These are phyloP conservation scores for Lathyrus oleraceus DNA, from an alignment of 306 rosid species.

Conservation along the genomic window DNA sequence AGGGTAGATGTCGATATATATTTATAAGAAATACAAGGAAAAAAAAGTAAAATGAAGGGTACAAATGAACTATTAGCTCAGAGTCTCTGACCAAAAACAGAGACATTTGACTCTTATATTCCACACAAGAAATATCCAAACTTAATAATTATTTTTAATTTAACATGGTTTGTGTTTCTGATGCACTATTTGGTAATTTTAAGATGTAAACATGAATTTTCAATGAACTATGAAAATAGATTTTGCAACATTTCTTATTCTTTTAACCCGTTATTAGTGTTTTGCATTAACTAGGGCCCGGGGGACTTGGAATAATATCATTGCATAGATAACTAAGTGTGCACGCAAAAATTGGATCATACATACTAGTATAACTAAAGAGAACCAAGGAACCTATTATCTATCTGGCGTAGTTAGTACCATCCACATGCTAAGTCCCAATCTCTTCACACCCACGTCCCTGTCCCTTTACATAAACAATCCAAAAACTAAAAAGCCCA, in stretches of 20 bases:
- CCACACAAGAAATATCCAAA: constrained; percentile 17
- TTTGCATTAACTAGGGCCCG: constrained; percentile 1
- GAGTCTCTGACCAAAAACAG: constrained; percentile 8
- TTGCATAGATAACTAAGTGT: constrained; percentile 1
- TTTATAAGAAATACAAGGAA: neutral
- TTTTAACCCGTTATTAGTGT: constrained; percentile 3
- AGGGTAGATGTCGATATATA: neutral
- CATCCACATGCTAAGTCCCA: neutral
- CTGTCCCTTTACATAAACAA: neutral
- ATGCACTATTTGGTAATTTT: neutral
- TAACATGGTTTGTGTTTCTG: neutral
- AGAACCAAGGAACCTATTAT: constrained; percentile 11
- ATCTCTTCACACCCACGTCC: neutral
- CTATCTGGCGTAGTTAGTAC: neutral
- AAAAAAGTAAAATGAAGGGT: constrained; percentile 15
- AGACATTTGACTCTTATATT: neutral
- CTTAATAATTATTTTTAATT: neutral
- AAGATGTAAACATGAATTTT: constrained; percentile 2
- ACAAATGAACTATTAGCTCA: neutral
- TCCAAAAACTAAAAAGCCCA: neutral
- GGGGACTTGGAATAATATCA: neutral
- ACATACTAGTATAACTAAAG: constrained; percentile 13
- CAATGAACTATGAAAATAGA: constrained; percentile 2
- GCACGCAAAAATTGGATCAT: neutral
- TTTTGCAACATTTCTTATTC: constrained; percentile 8